Base-by-base conservation (phyloP, 306 rosid genomes). In the Cicer chorassanicum region DNA sequence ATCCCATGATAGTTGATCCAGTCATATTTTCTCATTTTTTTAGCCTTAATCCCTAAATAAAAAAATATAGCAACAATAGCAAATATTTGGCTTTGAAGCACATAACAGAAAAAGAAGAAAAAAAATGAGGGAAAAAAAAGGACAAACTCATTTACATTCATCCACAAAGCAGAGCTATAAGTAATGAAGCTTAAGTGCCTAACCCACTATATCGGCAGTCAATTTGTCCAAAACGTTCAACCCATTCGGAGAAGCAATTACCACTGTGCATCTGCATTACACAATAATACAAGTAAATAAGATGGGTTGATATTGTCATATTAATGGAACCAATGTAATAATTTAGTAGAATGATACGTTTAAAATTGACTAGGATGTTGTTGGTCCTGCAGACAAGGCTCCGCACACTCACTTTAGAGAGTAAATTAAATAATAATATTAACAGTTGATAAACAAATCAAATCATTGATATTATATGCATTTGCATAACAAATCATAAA, bases 181-280 rank as follows among this genome's bases (percentile, higher is more conserved):
- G 65, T 46, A 69, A 29, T 64, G 60, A 45, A 75, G 60, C 16
- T n/a, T 6, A 60, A 10, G 60, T 1, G 34, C 55, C 72, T 77
- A 84, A 34, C 83, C 69, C 75, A 78, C 81, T 7, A 78, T 48
- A 72, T 84, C 79, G 56, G 77, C 85, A 0, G 88, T 74, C 66
- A 81, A 78, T 57, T 84, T 84, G 76, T 84, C 73, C 81, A 81
- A 73, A 50, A 81, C 24, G 7, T 59, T 84, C 40, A 78, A 68
- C 9, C 83, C 88, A 74, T 43, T 74, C 13, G 63, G 78, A 69
- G 88, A 84, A 66, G 85, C 83, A 69, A 81, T 81, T 65, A 81
- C 85, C 70, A 84, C 83, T 13, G 85, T 81, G 66, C 88, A 81
- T 71, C 88, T 81, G 85, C 65, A 9, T 69, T 12, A 9, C 13